Conservation (phyloP, 345 rosid species). For the Sonneratia caseolaris region DNA sequence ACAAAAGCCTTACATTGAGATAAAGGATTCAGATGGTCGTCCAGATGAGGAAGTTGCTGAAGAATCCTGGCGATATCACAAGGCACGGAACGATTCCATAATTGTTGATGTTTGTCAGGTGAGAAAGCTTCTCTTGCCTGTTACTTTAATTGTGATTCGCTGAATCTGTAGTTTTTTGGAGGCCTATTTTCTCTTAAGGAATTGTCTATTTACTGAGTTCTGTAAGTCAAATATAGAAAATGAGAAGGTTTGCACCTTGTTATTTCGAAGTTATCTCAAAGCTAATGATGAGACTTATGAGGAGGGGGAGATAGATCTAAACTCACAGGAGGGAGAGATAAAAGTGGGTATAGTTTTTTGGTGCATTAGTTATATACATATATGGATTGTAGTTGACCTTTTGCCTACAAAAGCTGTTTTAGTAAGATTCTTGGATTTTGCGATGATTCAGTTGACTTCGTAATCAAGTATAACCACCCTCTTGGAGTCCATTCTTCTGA, state of each 20-base stretch:
- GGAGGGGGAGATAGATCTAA: background rate
- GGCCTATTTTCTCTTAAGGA: background rate
- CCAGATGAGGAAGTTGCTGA: conserved; percentile 86
- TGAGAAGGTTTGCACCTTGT: background rate
- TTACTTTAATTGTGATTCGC: background rate
- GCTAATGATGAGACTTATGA: background rate
- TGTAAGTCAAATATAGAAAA: background rate
- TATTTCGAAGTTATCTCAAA: background rate
- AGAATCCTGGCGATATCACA: conserved; percentile 82
- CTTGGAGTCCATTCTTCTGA: background rate
- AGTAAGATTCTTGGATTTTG: no score
- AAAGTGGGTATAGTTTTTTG: background rate
- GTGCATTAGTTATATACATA: background rate
- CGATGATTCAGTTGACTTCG: no score
- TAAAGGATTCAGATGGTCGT: conserved; percentile 64
- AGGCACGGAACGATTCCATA: conserved; percentile 91
- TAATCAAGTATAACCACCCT: background rate
- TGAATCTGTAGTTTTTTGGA: background rate
- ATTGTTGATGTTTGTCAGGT: conserved; percentile 96
- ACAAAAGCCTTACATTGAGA: conserved; percentile 77
- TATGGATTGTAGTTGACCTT: background rate
- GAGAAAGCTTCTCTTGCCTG: conserved; percentile 9
- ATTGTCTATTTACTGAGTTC: background rate
- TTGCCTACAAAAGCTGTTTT: background rate
- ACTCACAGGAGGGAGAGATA: background rate